Percentiles rank a stretch among this genome's conserved stretches.
Conservation (phyloP, 2,329 filamentous ascomycete species). For the Ampelomyces quisqualis region DNA sequence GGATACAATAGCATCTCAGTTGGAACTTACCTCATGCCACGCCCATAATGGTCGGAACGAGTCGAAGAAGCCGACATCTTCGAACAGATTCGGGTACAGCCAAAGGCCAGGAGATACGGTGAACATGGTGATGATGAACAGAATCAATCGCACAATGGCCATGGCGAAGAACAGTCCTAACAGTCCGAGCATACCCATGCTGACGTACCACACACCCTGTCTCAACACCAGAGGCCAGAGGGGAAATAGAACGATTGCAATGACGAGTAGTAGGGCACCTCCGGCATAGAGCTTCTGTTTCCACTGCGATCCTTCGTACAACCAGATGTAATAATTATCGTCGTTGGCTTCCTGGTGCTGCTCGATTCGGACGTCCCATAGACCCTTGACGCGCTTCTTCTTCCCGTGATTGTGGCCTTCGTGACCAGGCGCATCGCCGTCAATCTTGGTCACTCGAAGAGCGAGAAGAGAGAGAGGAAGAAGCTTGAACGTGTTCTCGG, state of each 20-base stretch:
- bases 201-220: slow-evolving; percentile 94
- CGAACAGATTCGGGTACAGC: slow-evolving; percentile 97
- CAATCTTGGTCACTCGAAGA: slow-evolving; percentile 80
- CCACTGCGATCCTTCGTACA: slow-evolving; percentile 91
- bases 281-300: slow-evolving; percentile 90
- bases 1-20: background rate
- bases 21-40: slow-evolving; percentile 79
- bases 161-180: slow-evolving; percentile 94
- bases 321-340: slow-evolving; percentile 93
- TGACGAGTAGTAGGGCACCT: slow-evolving; percentile 78
- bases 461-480: slow-evolving; percentile 93
- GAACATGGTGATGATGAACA: slow-evolving; percentile 93
- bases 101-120: slow-evolving; percentile 83
- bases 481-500: slow-evolving; percentile 92
- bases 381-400: slow-evolving; percentile 86
- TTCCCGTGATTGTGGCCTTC: slow-evolving; percentile 55
- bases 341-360: slow-evolving; percentile 88
- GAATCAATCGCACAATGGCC: slow-evolving; percentile 93
- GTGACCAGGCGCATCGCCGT: slow-evolving; percentile 66
- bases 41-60: slow-evolving; percentile 96
- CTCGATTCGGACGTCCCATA: slow-evolving; percentile 94
- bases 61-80: slow-evolving; percentile 97
- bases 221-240: slow-evolving; percentile 91
- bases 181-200: slow-evolving; percentile 86
- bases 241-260: slow-evolving; percentile 90